These are phyloP conservation scores for Ligustrum vulgare DNA, from an alignment of 257 asterid species.

Conservation along the genomic window DNA sequence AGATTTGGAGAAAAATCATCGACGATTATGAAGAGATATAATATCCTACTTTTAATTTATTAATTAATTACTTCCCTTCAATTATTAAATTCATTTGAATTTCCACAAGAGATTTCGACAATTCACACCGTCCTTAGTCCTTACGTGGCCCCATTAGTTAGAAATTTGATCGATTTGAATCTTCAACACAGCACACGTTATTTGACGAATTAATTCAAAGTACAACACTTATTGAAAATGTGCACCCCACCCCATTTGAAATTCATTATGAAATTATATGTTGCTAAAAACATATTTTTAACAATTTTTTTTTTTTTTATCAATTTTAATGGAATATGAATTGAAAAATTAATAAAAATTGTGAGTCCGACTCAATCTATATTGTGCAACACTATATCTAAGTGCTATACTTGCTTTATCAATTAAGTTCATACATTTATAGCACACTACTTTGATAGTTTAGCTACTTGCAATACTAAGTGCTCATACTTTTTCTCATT, in stretches of 20 bases:
- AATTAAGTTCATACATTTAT: too few relatives aligned
- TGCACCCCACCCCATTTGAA: neutral
- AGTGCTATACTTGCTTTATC: too few relatives aligned
- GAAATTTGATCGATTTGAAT: neutral
- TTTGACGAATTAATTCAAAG: neutral
- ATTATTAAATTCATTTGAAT: neutral
- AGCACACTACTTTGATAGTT: too few relatives aligned
- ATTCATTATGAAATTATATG: neutral
- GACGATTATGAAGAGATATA: neutral
- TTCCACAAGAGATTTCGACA: neutral
- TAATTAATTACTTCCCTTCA: neutral
- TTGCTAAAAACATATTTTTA: too few relatives aligned
- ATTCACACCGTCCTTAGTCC: neutral
- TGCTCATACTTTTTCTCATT: too few relatives aligned
- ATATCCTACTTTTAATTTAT: neutral
- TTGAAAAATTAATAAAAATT: too few relatives aligned
- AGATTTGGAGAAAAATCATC: neutral
- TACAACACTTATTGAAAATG: neutral
- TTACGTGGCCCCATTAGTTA: neutral
- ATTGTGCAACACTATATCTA: too few relatives aligned
- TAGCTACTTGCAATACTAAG: too few relatives aligned
- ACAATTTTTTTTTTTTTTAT: too few relatives aligned
- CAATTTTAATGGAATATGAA: too few relatives aligned
- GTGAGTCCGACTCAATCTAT: too few relatives aligned
- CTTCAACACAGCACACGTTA: neutral